Percentiles rank a stretch among this genome's conserved stretches.
Evolutionary conservation across 148 eudicot genomes (phyloP).

Genomic region (Gaultheria prostrata): DNA sequence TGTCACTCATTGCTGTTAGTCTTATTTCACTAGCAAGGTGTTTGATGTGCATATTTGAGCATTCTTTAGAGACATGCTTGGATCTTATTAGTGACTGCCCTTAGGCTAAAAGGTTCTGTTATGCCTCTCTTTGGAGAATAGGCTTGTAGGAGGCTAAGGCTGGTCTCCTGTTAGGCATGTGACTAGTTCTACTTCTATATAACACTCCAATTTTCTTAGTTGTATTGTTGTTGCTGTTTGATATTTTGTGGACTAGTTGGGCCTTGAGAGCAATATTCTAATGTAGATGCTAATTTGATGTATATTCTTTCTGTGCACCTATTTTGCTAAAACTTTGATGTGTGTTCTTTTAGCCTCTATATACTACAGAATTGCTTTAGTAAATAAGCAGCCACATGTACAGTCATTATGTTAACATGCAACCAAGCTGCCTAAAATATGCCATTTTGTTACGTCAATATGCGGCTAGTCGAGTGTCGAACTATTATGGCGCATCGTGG

Average conservation of each 20-base stretch:
- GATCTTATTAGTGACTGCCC: not conserved
- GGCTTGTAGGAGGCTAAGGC: slow-evolving; percentile 1
- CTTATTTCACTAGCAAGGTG: not conserved
- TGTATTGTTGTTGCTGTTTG: not conserved
- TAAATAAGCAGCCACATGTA: not conserved
- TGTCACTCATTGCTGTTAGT: not conserved
- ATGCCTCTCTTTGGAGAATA: not conserved
- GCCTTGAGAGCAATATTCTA: not conserved
- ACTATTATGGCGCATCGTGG: not conserved
- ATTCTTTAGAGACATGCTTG: not conserved
- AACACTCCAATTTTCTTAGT: too few relatives aligned
- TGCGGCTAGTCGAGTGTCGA: not conserved
- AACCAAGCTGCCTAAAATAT: not conserved
- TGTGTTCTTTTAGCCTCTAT: not conserved
- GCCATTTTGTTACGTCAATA: not conserved
- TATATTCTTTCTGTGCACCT: not conserved
- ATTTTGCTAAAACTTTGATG: not conserved
- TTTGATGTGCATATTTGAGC: not conserved
- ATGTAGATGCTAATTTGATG: not conserved
- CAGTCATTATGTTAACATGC: not conserved
- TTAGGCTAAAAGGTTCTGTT: not conserved
- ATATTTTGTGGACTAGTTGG: not conserved
- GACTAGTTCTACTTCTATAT: not conserved
- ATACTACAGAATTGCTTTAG: not conserved
- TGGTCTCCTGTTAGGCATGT: not conserved